Conservation (phyloP, 176 grass and related monocot species). For the Melocanna baccifera region DNA sequence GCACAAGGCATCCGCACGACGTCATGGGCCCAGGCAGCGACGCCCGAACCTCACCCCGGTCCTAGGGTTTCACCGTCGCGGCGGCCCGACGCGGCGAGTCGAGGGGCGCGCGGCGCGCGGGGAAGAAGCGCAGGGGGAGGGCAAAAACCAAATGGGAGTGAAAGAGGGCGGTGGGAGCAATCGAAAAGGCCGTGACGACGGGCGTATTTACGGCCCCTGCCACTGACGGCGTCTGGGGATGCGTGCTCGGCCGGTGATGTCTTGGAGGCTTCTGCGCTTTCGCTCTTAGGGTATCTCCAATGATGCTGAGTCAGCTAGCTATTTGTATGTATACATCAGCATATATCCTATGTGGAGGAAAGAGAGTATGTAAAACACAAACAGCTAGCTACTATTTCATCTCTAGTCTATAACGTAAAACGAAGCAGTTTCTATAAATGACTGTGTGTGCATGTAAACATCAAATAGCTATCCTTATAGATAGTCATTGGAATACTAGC, state of each 20-base stretch:
- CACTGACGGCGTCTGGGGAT: not conserved
- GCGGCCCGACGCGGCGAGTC: slow-evolving; percentile 3
- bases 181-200: slow-evolving; percentile 22
- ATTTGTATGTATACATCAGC: too few species aligned
- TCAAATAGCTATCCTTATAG: too few species aligned
- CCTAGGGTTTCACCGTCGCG: slow-evolving; percentile 28
- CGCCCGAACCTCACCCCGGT: not conserved
- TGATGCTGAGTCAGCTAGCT: too few species aligned
- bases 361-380: too few species aligned
- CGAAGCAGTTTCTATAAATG: too few species aligned
- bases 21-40: slow-evolving; percentile 28
- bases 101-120: not conserved
- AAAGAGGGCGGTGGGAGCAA: slow-evolving; percentile 64
- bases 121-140: not conserved
- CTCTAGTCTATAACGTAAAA: too few species aligned
- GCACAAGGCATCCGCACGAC: slow-evolving; percentile 73
- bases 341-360: too few species aligned
- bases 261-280: slow-evolving; percentile 31
- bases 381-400: too few species aligned
- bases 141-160: not conserved
- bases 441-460: too few species aligned
- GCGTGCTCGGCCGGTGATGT: slow-evolving; percentile 3
- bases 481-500: too few species aligned
- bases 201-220: slow-evolving; percentile 19
- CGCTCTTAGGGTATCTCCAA: too few species aligned